Evolutionary conservation across 2,329 filamentous ascomycete species (phyloP), one percentile per base, ranked within the genome.

Genomic region (Huntiella bhutanensis): DNA sequence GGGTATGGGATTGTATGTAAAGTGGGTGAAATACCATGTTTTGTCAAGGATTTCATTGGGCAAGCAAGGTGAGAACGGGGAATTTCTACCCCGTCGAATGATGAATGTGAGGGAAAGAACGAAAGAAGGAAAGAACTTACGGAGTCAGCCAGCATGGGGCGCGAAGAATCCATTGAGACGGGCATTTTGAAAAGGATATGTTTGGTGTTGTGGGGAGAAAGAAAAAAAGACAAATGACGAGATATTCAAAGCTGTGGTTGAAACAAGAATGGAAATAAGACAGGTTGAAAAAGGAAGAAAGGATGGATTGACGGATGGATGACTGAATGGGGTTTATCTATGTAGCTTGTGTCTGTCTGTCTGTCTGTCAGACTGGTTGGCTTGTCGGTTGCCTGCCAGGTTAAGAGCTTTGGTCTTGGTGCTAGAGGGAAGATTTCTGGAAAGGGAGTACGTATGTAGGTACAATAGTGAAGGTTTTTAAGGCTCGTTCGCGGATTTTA

Each of bases 111-210:
- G 44, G 46, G 39, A 50, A 48, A 46, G 47, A 47, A 52, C 40
- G 42, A 43, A 51, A 46, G 47, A 47, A 52, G 41, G 42, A 43
- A 51, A 50, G 51, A 51, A 71, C 72, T 47, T 72, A 76, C 72
- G 56, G 72, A 75, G 41, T 71, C 68, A 50, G 70, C 70, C 72
- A 76, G 75, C 58, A 76, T 76, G 55, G 72, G 72, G 57, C 71
- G 70, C 46, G 70, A 65, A 39, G 72, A 76, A 47, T 76, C 72
- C 49, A 75, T 56, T n/a, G 72, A 76, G 51, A 65, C 59, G 57
- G 71, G 69, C 72, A 76, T 76, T 47, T 53, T 56, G 54, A 45
- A 17, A 17, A 17, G 16, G 41, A 10, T 33, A 32, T 37, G 13
- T 7, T 11, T 6, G 10, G 22, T 38, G 33, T 10, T n/a, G 17